Conservation (phyloP, 257 asterid species). For the Salvia splendens region DNA sequence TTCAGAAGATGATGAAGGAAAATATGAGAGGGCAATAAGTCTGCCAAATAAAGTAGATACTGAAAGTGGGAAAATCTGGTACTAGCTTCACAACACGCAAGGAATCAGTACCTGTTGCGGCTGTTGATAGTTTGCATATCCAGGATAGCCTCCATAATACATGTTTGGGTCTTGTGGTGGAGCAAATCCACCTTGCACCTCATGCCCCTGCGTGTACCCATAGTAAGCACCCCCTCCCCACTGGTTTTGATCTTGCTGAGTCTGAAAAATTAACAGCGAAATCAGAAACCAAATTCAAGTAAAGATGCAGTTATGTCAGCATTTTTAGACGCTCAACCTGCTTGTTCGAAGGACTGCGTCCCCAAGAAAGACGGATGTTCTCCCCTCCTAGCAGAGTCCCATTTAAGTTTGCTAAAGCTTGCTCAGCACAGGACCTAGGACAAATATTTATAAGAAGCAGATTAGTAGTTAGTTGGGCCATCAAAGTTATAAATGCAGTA, state of each 20-base stretch:
- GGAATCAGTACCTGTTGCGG: slow-evolving; percentile 63
- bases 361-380: slow-evolving; percentile 89
- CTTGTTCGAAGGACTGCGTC: slow-evolving; percentile 88
- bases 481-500: neutral
- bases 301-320: neutral
- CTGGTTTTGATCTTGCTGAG: slow-evolving; percentile 65
- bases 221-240: slow-evolving; percentile 58
- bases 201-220: slow-evolving; percentile 75
- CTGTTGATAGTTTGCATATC: slow-evolving; percentile 76
- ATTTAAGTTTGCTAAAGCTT: slow-evolving; percentile 63
- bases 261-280: slow-evolving; percentile 5
- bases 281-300: slow-evolving; percentile 29
- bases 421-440: slow-evolving; percentile 72
- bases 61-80: neutral
- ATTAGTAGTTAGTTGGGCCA: slow-evolving; percentile 6
- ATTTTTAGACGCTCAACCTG: slow-evolving; percentile 47
- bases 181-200: slow-evolving; percentile 79
- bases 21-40: neutral
- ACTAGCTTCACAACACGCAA: neutral
- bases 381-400: slow-evolving; percentile 80
- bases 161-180: slow-evolving; percentile 81
- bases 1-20: too few species aligned
- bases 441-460: slow-evolving; percentile 12
- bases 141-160: slow-evolving; percentile 84
- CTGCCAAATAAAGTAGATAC: neutral